Percentiles rank a stretch among this genome's conserved stretches.
phyloP scores from a whole-genome alignment of 2,329 filamentous ascomycete species.

The Chalaropsis ovoidea region DNA sequence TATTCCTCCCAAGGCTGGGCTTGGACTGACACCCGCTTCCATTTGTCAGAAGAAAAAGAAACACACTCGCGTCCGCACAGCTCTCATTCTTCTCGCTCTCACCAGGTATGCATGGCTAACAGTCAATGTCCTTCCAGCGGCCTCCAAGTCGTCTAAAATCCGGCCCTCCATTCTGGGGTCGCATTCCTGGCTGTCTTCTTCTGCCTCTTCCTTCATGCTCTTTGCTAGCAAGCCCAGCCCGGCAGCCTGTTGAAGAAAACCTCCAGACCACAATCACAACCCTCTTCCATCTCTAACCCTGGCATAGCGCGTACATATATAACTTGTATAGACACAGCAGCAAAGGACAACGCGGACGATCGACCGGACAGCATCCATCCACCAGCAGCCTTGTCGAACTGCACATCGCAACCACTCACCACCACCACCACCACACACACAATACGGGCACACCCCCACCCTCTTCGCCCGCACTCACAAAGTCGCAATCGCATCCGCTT shows the following conservation, averaged over 20 bases:
- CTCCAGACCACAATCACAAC: too few species aligned
- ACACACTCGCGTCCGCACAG: background rate
- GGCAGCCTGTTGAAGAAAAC: background rate
- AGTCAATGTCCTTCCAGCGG: background rate
- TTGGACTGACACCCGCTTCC: background rate
- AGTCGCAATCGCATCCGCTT: conserved; percentile 3
- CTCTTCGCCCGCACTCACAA: background rate
- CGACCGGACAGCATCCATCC: background rate
- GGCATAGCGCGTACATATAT: background rate
- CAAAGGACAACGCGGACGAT: background rate
- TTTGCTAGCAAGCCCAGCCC: background rate
- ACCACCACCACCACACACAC: background rate
- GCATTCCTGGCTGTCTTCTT: background rate
- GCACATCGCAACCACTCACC: background rate
- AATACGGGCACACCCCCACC: background rate
- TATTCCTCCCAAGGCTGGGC: too few species aligned
- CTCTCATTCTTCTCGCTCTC: background rate
- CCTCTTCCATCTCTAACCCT: background rate
- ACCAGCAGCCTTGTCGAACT: background rate
- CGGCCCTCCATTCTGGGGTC: background rate
- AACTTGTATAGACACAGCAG: background rate
- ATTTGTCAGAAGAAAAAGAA: background rate
- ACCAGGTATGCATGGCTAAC: background rate
- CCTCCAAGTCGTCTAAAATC: background rate
- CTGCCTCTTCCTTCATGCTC: background rate